Evolutionary conservation across 1,284 basidiomycete genomes (phyloP).

Genomic region (Cryptococcus sp.): DNA sequence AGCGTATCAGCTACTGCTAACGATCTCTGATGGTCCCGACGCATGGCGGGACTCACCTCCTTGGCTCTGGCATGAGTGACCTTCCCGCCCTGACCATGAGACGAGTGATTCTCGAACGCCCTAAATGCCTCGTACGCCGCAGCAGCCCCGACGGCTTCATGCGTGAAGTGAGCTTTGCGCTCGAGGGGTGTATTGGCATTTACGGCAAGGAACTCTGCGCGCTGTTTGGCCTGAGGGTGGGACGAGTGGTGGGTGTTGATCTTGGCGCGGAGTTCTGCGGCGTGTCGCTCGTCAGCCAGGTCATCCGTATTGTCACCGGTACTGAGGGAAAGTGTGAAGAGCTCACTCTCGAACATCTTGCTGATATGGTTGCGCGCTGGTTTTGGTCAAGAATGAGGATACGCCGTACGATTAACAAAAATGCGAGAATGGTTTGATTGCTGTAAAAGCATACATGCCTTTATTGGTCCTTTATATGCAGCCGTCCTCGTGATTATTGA

Average conservation of each 20-base stretch:
- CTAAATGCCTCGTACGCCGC: constrained; percentile 42
- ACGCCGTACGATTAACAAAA: no score
- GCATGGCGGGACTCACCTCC: constrained; percentile 18
- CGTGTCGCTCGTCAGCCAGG: not conserved
- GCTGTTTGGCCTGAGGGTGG: constrained; percentile 29
- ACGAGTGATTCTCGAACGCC: constrained; percentile 35
- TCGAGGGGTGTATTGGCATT: constrained; percentile 34
- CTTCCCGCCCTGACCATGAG: constrained; percentile 26
- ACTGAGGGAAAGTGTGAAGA: not conserved
- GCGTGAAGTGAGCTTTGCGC: constrained; percentile 40
- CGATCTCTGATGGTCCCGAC: no score
- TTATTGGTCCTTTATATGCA: no score
- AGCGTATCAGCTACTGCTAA: not conserved
- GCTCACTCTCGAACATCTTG: constrained; percentile 18
- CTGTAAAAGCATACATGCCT: no score
- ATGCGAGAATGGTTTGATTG: no score
- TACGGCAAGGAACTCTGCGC: constrained; percentile 39
- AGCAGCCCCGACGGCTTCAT: constrained; percentile 39
- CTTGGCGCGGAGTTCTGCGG: constrained; percentile 26
- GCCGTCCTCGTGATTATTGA: no score
- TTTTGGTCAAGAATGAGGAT: no score
- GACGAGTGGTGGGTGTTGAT: constrained; percentile 26
- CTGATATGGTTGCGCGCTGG: not conserved
- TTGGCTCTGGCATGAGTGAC: constrained; percentile 32
- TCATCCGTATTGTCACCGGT: not conserved